Percentiles rank a stretch among this genome's conserved stretches.
These are phyloP conservation scores for Umbelopsis isabellina DNA, from an alignment of 192 early-diverging fungal species.

Conservation along the genomic window DNA sequence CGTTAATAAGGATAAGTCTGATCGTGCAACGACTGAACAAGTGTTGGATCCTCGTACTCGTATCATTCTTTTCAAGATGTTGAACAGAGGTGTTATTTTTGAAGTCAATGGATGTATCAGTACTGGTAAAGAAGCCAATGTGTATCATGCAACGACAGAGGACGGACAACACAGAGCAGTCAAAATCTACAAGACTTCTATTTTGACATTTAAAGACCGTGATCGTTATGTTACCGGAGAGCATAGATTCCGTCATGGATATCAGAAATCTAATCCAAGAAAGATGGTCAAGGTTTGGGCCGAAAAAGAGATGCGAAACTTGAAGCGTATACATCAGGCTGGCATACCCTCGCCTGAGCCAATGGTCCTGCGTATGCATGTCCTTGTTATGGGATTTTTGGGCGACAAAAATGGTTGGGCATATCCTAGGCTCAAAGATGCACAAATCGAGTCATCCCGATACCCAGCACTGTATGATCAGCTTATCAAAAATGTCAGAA, in stretches of 20 bases:
- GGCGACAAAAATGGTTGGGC: slow-evolving; percentile 94
- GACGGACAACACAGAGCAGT: slow-evolving; percentile 84
- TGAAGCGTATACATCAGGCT: slow-evolving; percentile 85
- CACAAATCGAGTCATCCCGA: slow-evolving; percentile 70
- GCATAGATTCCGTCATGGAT: slow-evolving; percentile 93
- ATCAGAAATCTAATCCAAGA: slow-evolving; percentile 89
- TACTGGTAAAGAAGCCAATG: slow-evolving; percentile 99
- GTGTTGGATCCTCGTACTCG: slow-evolving; percentile 98
- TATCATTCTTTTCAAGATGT: slow-evolving; percentile 94
- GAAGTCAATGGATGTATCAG: slow-evolving; percentile 97
- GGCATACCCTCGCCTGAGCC: slow-evolving; percentile 93
- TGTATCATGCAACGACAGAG: slow-evolving; percentile 94
- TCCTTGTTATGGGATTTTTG: slow-evolving; percentile 93
- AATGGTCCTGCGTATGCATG: slow-evolving; percentile 86
- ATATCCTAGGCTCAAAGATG: slow-evolving; percentile 94
- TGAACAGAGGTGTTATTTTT: slow-evolving; percentile 87
- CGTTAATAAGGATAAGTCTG: slow-evolving; percentile 83
- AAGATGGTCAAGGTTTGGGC: slow-evolving; percentile 99
- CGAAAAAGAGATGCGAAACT: slow-evolving; percentile 98
- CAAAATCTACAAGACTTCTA: slow-evolving; percentile 99
- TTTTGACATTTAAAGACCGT: slow-evolving; percentile 96
- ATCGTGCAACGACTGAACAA: slow-evolving; percentile 95
- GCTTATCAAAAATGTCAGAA: slow-evolving; percentile 84
- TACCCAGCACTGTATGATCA: slow-evolving; percentile 83
- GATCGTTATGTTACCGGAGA: slow-evolving; percentile 97